Evolutionary conservation across 1,284 basidiomycete genomes (phyloP), one percentile per base, ranked within the genome.

Genomic region (Tylopilus sp.): DNA sequence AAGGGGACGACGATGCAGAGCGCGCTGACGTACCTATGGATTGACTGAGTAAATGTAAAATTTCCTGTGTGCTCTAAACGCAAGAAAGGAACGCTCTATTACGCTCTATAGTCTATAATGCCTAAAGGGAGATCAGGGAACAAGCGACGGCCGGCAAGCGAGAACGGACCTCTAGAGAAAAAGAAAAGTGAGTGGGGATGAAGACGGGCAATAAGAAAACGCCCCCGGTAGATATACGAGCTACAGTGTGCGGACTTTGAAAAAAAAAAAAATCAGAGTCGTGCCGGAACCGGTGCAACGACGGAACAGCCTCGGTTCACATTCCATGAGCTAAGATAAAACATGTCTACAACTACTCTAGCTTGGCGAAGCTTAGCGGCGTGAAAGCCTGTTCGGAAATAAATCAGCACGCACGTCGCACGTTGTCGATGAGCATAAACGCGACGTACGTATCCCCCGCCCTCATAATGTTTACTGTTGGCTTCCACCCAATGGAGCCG

Each of bases 401-500:
- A 45, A 29, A 67, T 68, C 60, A 71, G 61, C 64, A 63, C 56
- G 56, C 56, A 58, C 42, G 31, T 30, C 46, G 58, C 61, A 62
- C 57, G 55, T 53, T 51, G 49, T 30, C 33, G 25, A 48, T 60
- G 57, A 60, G 54, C 46, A 58, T 16, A 23, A 55, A 50, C 2
- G 33, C 37, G 42, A 84, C 85, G 66, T 71, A 89, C 86, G 76
- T 92, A 85, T 63, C 94, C 92, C 52, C 81, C 87, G 33, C 92
- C 94, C 71, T 89, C 84, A 71, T 91, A 97, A 68, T 95, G 92
- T 78, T 98, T 98, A 73, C 92, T 93, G 74, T 95, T 95, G 43
- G 87, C 89, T 71, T 98, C 95, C 56, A 97, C 95, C 94, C 96
- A 98, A 70, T 97, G 95, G 59, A 99, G 78, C 70, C 97, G 88